These are phyloP conservation scores for Paraphoma sp. DNA, from an alignment of 2,329 filamentous ascomycete genomes.

Conservation along the genomic window DNA sequence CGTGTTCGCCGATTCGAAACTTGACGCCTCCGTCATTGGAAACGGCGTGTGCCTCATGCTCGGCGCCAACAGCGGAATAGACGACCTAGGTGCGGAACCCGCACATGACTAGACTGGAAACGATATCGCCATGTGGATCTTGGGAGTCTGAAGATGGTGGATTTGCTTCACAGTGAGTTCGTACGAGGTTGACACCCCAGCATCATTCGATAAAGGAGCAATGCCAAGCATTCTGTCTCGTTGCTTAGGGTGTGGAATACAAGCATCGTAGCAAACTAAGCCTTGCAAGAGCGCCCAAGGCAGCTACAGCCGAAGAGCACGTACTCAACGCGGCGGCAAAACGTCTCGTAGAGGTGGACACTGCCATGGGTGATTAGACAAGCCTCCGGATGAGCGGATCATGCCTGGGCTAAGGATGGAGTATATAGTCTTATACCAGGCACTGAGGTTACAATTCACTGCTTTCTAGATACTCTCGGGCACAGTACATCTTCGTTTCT, in stretches of 20 bases:
- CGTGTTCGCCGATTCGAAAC: constrained; percentile 33
- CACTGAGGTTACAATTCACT: not conserved
- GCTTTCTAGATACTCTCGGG: not conserved
- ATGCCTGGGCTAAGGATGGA: not conserved
- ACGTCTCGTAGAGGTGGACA: constrained; percentile 34
- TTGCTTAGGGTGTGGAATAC: constrained; percentile 14
- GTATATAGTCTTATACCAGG: not conserved
- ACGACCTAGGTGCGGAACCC: constrained; percentile 1
- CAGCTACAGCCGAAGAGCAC: not conserved
- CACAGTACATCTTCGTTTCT: not conserved
- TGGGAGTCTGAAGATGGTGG: constrained; percentile 28
- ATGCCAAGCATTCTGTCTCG: constrained; percentile 9
- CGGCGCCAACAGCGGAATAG: constrained; percentile 7
- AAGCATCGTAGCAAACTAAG: constrained; percentile 1
- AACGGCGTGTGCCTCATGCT: constrained; percentile 24
- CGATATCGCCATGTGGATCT: constrained; percentile 7
- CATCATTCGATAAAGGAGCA: constrained; percentile 4
- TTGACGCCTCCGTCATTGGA: constrained; percentile 20
- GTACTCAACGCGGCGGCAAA: constrained; percentile 15
- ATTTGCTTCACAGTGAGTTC: constrained; percentile 10
- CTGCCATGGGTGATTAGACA: constrained; percentile 15
- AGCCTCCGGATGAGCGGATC: not conserved
- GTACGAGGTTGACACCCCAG: constrained; percentile 14
- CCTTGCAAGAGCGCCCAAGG: constrained; percentile 6
- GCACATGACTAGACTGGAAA: constrained; percentile 5